These are phyloP conservation scores for Pythium biforme DNA, from an alignment of 352 stramenopile species.

Conservation along the genomic window DNA sequence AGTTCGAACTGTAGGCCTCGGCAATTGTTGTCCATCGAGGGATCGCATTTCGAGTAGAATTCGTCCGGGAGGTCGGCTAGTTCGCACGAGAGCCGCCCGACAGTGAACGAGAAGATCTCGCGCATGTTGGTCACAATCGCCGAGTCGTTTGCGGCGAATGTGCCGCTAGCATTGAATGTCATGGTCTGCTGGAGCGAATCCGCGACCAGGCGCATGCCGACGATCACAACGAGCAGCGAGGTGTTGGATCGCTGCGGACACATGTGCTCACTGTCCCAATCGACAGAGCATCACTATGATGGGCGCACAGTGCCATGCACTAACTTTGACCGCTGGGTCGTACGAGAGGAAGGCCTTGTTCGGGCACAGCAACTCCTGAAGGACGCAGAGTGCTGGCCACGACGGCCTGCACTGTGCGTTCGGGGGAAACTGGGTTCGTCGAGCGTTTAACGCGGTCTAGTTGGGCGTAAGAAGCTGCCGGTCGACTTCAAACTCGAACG, in stretches of 20 bases:
- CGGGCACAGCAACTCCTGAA: not conserved
- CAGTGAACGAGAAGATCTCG: constrained; percentile 25
- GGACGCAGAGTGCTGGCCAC: not conserved
- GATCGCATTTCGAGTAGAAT: constrained; percentile 17
- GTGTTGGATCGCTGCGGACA: not conserved
- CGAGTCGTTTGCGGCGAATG: not conserved
- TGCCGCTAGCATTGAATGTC: not conserved
- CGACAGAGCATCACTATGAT: not conserved
- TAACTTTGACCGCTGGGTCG: not conserved
- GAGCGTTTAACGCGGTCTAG: not conserved
- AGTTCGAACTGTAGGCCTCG: not conserved
- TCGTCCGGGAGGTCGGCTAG: constrained; percentile 7
- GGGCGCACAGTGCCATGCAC: constrained; percentile 3
- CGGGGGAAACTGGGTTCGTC: not conserved
- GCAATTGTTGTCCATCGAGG: not conserved
- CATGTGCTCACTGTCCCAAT: not conserved
- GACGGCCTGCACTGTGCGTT: not conserved
- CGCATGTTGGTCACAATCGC: constrained; percentile 20
- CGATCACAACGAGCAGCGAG: constrained; percentile 1
- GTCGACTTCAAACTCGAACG: not conserved
- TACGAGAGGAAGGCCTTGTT: not conserved
- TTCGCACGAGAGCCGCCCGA: constrained; percentile 23
- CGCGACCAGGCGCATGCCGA: constrained; percentile 4
- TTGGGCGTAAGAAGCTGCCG: not conserved
- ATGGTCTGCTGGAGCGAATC: constrained; percentile 2